Evolutionary conservation across 1,284 basidiomycete species (phyloP), one percentile per base, ranked within the genome.

Genomic region (Sphagnurus paluster): DNA sequence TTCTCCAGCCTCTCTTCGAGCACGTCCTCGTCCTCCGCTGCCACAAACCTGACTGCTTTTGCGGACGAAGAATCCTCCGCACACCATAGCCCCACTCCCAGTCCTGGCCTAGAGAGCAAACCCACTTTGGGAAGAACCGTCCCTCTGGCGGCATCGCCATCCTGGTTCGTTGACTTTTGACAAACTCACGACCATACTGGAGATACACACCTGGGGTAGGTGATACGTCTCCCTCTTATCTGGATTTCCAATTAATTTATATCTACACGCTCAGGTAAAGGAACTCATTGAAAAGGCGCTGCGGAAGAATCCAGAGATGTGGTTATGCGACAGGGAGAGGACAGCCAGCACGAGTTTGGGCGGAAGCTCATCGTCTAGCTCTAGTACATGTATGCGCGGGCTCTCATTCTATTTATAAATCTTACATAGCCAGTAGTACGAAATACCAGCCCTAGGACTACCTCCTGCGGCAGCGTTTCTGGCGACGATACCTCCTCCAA

Each of bases 391-490:
- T 37, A 25, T 16, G 13, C 29, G 5, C 17, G 16, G 23, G 11
- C 43, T 9, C 23, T 41, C 30, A 14, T n/a, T 36, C 38, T 9
- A 34, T 11, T n/a, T 33, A n/a, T 33, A 5, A 5, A 8, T 13
- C 1, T 11, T 21, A 4, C 35, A 17, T 13, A 8, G 32, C n/a
- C 40, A 5, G 0, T 50, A 86, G 92, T 19, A 95, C 95, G 19
- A 95, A 90, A 65, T 99, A 93, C 62, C 93, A 96, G 59, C 93
- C 96, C 0, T 99, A 98, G 62, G 90, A n/a, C n/a, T n/a, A 87
- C 53, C 89, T 90, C 10, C 79, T 95, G 4, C 87, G 92, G 3
- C 92, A 94, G 63, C 81, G 80, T 0, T 97, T 98, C 75, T 98
- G 94, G 95, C 74, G 85, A 1, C 87, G 93, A 56, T 94, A 94